Base-by-base conservation (phyloP, 352 stramenopile genomes). In the Pythium biforme region DNA sequence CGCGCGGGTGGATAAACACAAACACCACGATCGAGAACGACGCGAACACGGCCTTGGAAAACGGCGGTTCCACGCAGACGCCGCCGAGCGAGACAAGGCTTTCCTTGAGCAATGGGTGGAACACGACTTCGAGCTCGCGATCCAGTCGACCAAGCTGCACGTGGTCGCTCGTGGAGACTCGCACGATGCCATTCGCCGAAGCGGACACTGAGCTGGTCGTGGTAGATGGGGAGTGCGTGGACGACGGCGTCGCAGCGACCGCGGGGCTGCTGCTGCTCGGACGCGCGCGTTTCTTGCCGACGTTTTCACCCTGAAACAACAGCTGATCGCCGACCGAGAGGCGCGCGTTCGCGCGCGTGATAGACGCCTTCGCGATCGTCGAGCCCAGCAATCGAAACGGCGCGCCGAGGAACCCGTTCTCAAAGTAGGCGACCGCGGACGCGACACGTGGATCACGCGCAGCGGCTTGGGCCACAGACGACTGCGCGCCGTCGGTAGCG, bases 81-180 rank as follows among this genome's bases (percentile, higher is more conserved):
- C 72, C 81, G 19, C 64, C 68, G 1, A 90, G 60, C 12, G 39
- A 66, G 19, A 89, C 66, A 0, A 93, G 65, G 11, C 68, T 68
- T 61, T 77, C 76, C 40, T 88, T 86, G 65, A 93, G 80, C 19
- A 93, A 55, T 15, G 78, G 72, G 49, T 91, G 77, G 29, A 90
- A 68, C 34, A 85, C 45, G 34, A 73, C 64, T 69, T 93, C 83
- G 27, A 88, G 59, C 15, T 79, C 82, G 17, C 81, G 73, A 27
- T 89, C 77, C 26, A 93, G 61, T 6, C 81, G 71, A 26, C 81
- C 83, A 49, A 90, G 77, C 63, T 87, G 73, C 10, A 63, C 34
- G 41, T 87, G 66, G 20, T 84, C 65, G 40, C 68, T 59, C 5
- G 75, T 88, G 0, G 73, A 69, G 11, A 93, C 64, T 22, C 83